These are phyloP conservation scores for Microstegium vimineum DNA, from an alignment of 176 grass and related monocot species.

Conservation along the genomic window DNA sequence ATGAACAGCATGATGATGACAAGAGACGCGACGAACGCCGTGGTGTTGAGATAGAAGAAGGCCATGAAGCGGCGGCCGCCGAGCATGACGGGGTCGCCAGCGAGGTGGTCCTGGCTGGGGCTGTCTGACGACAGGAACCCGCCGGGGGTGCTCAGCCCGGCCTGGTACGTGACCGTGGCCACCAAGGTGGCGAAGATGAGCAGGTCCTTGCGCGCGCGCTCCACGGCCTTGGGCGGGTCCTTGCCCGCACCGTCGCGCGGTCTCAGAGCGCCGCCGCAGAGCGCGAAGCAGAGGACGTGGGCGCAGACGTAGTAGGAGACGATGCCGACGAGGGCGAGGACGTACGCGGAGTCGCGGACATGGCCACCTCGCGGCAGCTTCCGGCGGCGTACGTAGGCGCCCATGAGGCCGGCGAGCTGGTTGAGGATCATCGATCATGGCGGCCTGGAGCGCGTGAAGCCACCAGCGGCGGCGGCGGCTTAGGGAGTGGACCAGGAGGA, in stretches of 20 bases:
- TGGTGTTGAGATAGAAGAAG: constrained; percentile 58
- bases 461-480: constrained; percentile 19
- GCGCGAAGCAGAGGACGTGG: constrained; percentile 22
- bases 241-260: background rate
- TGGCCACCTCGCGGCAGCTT: constrained; percentile 35
- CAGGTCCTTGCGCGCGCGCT: background rate
- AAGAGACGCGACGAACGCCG: constrained; percentile 44
- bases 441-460: constrained; percentile 45
- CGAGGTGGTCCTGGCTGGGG: background rate
- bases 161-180: constrained; percentile 23
- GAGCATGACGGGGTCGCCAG: constrained; percentile 31
- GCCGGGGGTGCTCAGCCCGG: background rate
- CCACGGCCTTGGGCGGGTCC: background rate
- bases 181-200: background rate
- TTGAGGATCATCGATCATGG: constrained; percentile 45
- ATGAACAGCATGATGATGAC: constrained; percentile 54
- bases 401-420: constrained; percentile 44
- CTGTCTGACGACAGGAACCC: background rate
- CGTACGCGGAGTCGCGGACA: constrained; percentile 34
- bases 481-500: constrained; percentile 30
- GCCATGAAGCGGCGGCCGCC: background rate
- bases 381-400: constrained; percentile 29
- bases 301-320: constrained; percentile 24
- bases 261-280: background rate
- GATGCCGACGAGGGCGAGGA: constrained; percentile 16